Evolutionary conservation across 495 filamentous ascomycete species (phyloP), one percentile per base, ranked within the genome.

Genomic region (Poronia punctata): DNA sequence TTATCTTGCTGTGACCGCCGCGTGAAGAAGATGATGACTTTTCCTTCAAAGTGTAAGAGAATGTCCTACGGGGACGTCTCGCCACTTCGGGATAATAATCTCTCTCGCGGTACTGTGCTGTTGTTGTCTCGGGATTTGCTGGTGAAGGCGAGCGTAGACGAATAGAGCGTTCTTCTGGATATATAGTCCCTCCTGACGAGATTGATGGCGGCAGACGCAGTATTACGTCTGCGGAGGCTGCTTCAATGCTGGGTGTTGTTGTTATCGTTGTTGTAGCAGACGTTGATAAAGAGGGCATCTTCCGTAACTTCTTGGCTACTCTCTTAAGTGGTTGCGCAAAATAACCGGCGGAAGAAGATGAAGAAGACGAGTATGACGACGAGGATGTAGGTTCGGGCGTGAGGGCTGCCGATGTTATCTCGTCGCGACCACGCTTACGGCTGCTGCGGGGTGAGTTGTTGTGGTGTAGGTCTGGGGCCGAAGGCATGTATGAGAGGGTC

Each of bases 281-380:
- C n/a, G n/a, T n/a, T n/a, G 34, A 43, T 15, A 45, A 43, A 11
- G 44, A 45, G 26, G 40, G 43, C 46, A 40, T 53, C 53, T 46
- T 40, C 11, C 47, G 43, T 26, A 56, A 30, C 30, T 57, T 62
- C 46, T 57, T 55, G 9, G 54, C 53, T 9, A 56, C 50, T 30
- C 46, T 57, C 53, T 39, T 56, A 47, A 59, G 53, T 11, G 56
- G 53, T 19, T 56, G 43, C 20, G 47, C 37, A n/a, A 56, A 53
- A n/a, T 32, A 34, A 3, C 30, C 35, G 1, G 32, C 32, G 26
- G 45, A 33, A 20, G 10, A 12, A 9, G 49, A 44, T 5, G 52
- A 44, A 15, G 52, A 42, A 22, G 38, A 22, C 18, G 49, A 36
- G 4, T 14, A 23, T 28, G 21, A 4, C n/a, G 45, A 36, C 3